Percentiles rank a stretch among this genome's conserved stretches.
phyloP scores from a whole-genome alignment of 2,329 filamentous ascomycete genomes.

The Tolypocladium pustulatum region DNA sequence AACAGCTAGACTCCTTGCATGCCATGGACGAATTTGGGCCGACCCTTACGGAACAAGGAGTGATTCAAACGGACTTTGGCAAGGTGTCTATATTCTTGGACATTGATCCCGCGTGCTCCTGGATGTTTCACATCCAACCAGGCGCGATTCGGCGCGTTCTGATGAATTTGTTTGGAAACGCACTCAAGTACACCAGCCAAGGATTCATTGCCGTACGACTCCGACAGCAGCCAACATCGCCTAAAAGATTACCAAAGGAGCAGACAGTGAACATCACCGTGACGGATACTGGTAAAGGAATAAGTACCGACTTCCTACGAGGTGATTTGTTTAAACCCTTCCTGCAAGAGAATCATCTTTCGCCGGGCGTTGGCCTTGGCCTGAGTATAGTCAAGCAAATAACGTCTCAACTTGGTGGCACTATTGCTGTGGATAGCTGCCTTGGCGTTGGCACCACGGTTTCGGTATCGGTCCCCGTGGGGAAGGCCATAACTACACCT shows the following conservation, averaged over 20 bases:
- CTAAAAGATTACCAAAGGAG: constrained; percentile 1
- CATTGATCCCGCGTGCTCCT: constrained; percentile 32
- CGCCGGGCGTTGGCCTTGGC: constrained; percentile 53
- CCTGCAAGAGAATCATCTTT: constrained; percentile 49
- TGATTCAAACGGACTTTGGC: constrained; percentile 6
- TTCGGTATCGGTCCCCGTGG: constrained; percentile 20
- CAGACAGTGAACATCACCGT: constrained; percentile 32
- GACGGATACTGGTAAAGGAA: constrained; percentile 55
- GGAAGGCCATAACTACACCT: not conserved
- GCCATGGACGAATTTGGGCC: constrained; percentile 19
- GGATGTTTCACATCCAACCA: constrained; percentile 43
- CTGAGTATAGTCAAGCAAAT: constrained; percentile 54
- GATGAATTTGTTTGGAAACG: constrained; percentile 54
- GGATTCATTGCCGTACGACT: constrained; percentile 21
- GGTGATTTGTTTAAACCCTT: constrained; percentile 54
- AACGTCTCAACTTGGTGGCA: constrained; percentile 45
- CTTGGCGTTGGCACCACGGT: constrained; percentile 25
- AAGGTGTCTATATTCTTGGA: constrained; percentile 17
- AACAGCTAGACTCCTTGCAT: constrained; percentile 27
- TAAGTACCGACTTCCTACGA: constrained; percentile 50
- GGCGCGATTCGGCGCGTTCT: constrained; percentile 42
- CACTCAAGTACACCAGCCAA: constrained; percentile 46
- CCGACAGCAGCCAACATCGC: constrained; percentile 8
- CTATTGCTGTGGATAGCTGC: constrained; percentile 43
- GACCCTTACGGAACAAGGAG: not conserved